Evolutionary conservation across 164 flowering plant species (phyloP), one percentile per base, ranked within the genome.

Genomic region (Dillenia turbinata): DNA sequence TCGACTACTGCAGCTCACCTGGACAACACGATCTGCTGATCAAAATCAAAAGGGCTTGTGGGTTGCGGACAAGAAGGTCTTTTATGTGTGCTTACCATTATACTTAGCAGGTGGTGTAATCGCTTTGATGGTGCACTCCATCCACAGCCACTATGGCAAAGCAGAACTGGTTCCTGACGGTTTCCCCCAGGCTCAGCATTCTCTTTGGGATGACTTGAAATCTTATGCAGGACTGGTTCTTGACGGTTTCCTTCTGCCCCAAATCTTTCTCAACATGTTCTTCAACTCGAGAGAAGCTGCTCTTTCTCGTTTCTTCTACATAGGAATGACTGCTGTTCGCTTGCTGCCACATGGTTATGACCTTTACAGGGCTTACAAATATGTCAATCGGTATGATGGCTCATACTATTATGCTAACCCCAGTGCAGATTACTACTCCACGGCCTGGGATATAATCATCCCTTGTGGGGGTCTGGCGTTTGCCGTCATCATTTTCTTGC

Each of bases 181-280:
- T 63, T 13, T 65, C 6, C 66, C 52, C 9, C 60, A 4, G 6
- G 40, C 40, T 33, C 40, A 54, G 51, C 71, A 56, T 59, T 71
- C 82, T 10, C 12, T 78, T 10, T 81, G 75, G 83, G 68, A 61
- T 12, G 73, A 70, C 66, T 59, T 83, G 47, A 77, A 69, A 66
- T 81, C 89, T n/a, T 88, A 80, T 59, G 79, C 75, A 11, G 91
- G 89, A n/a, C 70, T 88, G 71, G 68, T 81, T 47, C 74, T 81
- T 52, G 91, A 86, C 59, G 78, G 84, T 19, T 88, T 84, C 55
- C 85, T 88, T 3, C 65, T 88, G 49, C 91, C 95, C 50, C 91
- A 88, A 68, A 74, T 88, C 56, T 57, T 84, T 15, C 66, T 83
- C 60, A 88, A 84, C 72, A 15, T 81, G 2, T 76, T 88, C 67